Evolutionary conservation across 345 rosid genomes (phyloP).

Genomic region (Trapa incisa): DNA sequence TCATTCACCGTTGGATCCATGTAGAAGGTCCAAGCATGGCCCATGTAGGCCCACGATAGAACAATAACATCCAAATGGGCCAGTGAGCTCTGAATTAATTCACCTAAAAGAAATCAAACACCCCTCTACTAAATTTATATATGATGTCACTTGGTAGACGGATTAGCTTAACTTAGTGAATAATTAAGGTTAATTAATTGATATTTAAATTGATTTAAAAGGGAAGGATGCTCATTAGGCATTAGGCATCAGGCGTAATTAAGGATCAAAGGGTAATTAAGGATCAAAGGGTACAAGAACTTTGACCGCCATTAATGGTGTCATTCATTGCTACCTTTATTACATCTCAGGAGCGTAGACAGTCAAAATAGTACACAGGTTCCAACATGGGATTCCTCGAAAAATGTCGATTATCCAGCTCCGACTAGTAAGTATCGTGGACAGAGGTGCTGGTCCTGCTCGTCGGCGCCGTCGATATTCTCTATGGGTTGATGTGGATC

Average conservation of each 20-base stretch:
- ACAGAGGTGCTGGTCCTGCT: neutral
- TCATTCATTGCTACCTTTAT: neutral
- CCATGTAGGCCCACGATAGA: too few species aligned
- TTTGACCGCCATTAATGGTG: neutral
- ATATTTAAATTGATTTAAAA: neutral
- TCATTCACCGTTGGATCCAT: too few species aligned
- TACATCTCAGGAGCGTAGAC: neutral
- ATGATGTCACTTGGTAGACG: too few species aligned
- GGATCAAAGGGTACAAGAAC: neutral
- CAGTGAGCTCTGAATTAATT: too few species aligned
- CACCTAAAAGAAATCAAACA: too few species aligned
- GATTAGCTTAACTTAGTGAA: too few species aligned
- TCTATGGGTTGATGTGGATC: neutral
- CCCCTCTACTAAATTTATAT: too few species aligned
- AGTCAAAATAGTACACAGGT: neutral
- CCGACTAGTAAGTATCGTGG: neutral
- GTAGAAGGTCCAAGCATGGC: too few species aligned
- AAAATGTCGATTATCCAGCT: neutral
- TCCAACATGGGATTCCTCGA: neutral
- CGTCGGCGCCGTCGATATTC: neutral
- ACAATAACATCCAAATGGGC: too few species aligned
- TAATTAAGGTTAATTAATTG: too few species aligned
- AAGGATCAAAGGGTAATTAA: neutral
- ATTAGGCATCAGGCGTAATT: conserved; percentile 5
- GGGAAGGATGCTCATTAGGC: conserved; percentile 6